Evolutionary conservation across 1,139 yeast genomes (phyloP), one percentile per base, ranked within the genome.

Genomic region (Pichia sp.): DNA sequence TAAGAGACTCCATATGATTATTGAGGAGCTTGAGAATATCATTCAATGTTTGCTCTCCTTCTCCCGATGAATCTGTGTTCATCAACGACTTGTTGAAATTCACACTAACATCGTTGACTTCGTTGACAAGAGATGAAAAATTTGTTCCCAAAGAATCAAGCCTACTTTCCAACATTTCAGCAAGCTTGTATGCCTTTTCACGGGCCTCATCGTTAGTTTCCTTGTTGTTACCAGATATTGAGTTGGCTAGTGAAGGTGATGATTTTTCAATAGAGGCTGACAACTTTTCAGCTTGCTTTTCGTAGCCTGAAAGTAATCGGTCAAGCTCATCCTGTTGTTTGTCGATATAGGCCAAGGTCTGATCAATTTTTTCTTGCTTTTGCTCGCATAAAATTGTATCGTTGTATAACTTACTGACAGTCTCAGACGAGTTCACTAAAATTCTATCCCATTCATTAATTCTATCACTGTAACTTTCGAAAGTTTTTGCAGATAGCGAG

Each of bases 261-360:
- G 58, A 48, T 39, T 59, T 62, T 50, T 62, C 64, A 28, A 64
- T 57, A 4, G 67, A 61, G 3, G 64, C 58, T 41, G 67, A 52
- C 16, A 68, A 50, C 9, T 60, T 55, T 48, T 88, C 91, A 0
- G 95, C 93, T 67, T 89, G 96, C 56, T 76, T 79, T 68, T 93
- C 99, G 64, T 91, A 91, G 58, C 84, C 85, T 60, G 87, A 89
- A 57, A 93, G 78, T 60, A 93, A 76, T 26, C 80, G 75, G 57
- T 91, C 98, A 51, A 93, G 74, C 64, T 93, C 99, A 58, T 87
- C 89, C 66, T 95, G 99, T 66, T 95, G 99, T 60, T 86, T 83
- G 64, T 87, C 95, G 47, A 93, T 87, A 65, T 90, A 91, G 50
- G 83, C 75, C 51, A 95, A 73, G 49, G 90, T 85, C 67, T 90